phyloP scores from a whole-genome alignment of 176 grass and related monocot species.

The Hyparrhenia diplandra region DNA sequence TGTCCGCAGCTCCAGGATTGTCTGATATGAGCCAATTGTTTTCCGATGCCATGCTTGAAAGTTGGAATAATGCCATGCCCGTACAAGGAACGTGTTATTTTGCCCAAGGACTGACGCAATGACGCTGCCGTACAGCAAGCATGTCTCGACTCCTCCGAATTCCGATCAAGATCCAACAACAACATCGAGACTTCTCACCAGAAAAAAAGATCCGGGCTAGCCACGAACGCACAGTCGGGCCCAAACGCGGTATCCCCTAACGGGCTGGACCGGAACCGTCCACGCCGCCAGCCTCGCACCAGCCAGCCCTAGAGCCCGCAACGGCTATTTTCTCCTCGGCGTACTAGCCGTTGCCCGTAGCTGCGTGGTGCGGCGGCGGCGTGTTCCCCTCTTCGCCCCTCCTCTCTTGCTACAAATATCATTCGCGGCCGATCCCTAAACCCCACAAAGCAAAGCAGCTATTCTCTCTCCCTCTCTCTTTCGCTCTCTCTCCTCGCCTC shows the following conservation, averaged over 20 bases:
- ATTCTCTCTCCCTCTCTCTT: not conserved
- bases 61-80: not conserved
- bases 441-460: conserved; percentile 22
- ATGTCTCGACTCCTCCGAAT: not conserved
- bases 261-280: too few species aligned
- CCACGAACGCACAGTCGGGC: not conserved
- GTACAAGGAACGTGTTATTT: not conserved
- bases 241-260: not conserved
- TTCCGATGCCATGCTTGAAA: not conserved
- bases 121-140: not conserved
- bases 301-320: not conserved
- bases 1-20: not conserved
- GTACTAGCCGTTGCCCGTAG: conserved; percentile 39
- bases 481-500: conserved; percentile 5
- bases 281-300: too few species aligned
- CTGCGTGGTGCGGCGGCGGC: not conserved
- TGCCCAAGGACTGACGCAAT: not conserved
- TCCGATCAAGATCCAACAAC: not conserved
- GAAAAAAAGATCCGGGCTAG: too few species aligned
- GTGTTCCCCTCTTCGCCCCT: not conserved
- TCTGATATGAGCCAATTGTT: not conserved
- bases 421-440: not conserved
- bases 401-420: conserved; percentile 28
- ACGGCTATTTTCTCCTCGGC: conserved; percentile 28
- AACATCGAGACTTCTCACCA: not conserved